Base-by-base conservation (phyloP, 768 basidiomycete species). In the Leucogyrophana mollusca region DNA sequence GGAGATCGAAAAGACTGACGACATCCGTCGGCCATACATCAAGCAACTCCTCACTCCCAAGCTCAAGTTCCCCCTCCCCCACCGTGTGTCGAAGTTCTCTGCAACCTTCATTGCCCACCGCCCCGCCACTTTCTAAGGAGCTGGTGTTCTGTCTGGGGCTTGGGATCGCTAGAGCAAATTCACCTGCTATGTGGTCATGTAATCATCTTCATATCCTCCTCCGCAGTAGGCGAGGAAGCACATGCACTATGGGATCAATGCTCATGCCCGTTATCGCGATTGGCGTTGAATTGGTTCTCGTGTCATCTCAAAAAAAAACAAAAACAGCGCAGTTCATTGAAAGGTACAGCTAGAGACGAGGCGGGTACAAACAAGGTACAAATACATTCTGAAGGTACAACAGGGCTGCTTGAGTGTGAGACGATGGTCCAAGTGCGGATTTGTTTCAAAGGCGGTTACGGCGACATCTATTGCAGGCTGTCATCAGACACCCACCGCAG, bases 61-160 rank as follows among this genome's bases (percentile, higher is more conserved):
- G 51, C 89, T 98, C 79, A 94, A 86, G 71, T 99, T 98, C 93
- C 95, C 95, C 52, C 85, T 97, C 40, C 93, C 95, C 51, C 90
- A 90, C 70, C 88, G 96, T 45, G 81, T 94, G 48, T 53, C 73
- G 52, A 93, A 92, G 76, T 66, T 73, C 52, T 85, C 82, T 57
- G 83, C 85, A 56, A 90, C 83, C 47, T 94, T 94, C 66, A 80
- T 84, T 41, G 90, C 92, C 25, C 69, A 71, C 61, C 83, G 90
- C 54, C 90, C 90, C 18, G 60, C 68, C 50, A 93, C 90, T 35
- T 92, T 91, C 72, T 79, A 61, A 68, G 50, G 21, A n/a, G 20
- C 7, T 13, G 27, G 27, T 30, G 13, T 30, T 30, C 13, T 13
- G 27, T 30, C 27, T 6, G 27, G 7, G 13, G 13, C 7, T 30